Evolutionary conservation across 2,329 filamentous ascomycete genomes (phyloP).

Genomic region (Nannizziopsis arthrosporioides): DNA sequence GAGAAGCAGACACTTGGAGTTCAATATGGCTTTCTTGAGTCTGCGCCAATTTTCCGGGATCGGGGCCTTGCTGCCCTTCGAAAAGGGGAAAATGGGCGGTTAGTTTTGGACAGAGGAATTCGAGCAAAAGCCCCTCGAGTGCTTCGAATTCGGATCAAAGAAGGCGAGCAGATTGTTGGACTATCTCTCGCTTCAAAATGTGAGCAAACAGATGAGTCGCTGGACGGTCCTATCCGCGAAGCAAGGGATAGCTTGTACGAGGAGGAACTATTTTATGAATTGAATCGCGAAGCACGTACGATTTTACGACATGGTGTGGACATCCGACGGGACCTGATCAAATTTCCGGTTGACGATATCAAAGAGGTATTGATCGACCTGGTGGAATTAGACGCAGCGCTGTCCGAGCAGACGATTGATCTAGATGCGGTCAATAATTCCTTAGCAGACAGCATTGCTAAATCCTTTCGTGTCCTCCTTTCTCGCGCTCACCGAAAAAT

Average conservation of each 20-base stretch:
- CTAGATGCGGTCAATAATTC: conserved; percentile 19
- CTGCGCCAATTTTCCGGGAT: conserved; percentile 47
- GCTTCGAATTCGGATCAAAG: conserved; percentile 56
- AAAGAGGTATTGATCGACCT: conserved; percentile 58
- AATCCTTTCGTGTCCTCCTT: conserved; percentile 64
- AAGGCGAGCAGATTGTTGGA: conserved; percentile 48
- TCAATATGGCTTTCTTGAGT: conserved; percentile 77
- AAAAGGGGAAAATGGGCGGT: conserved; percentile 59
- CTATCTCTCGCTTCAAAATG: conserved; percentile 28
- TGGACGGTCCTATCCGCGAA: conserved; percentile 29
- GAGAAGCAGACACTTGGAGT: conserved; percentile 68
- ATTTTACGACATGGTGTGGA: conserved; percentile 60
- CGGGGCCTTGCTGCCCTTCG: conserved; percentile 72
- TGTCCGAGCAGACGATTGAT: conserved; percentile 18
- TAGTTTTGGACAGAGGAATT: conserved; percentile 57
- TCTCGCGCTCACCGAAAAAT: conserved; percentile 68
- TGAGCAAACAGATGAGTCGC: conserved; percentile 16
- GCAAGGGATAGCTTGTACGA: conserved; percentile 44
- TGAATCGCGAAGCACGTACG: conserved; percentile 66
- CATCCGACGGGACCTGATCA: conserved; percentile 47
- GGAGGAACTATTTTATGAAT: conserved; percentile 78
- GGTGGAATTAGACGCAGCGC: conserved; percentile 39
- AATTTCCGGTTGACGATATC: conserved; percentile 42
- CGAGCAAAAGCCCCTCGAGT: conserved; percentile 42
- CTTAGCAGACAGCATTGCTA: conserved; percentile 54